Evolutionary conservation across 1,139 yeast genomes (phyloP).

Genomic region (Candida buenavistaensis): DNA sequence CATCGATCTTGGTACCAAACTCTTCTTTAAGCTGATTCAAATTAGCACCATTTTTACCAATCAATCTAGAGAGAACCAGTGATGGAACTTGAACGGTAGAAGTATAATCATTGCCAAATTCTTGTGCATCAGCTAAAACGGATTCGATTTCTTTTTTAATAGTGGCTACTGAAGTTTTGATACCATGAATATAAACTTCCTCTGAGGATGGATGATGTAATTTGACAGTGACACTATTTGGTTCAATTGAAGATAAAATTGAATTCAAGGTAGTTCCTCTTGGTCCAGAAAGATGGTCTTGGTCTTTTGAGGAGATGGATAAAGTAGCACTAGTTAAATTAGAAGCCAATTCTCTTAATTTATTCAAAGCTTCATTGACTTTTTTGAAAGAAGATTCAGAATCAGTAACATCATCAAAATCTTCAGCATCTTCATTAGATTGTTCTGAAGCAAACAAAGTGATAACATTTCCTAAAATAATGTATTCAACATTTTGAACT

Average conservation of each 20-base stretch:
- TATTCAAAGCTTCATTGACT: constrained; percentile 52
- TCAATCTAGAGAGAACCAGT: constrained; percentile 69
- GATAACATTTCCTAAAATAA: constrained; percentile 49
- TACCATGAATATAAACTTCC: constrained; percentile 64
- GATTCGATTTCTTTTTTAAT: constrained; percentile 54
- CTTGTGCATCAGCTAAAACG: constrained; percentile 63
- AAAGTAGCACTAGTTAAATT: constrained; percentile 54
- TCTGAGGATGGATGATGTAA: constrained; percentile 48
- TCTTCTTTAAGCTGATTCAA: constrained; percentile 72
- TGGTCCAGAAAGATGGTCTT: constrained; percentile 58
- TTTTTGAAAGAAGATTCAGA: constrained; percentile 34
- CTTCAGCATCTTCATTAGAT: constrained; percentile 33
- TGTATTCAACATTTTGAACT: constrained; percentile 51
- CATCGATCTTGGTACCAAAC: constrained; percentile 76
- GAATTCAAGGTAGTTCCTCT: constrained; percentile 56
- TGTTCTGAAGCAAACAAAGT: constrained; percentile 34
- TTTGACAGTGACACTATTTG: constrained; percentile 40
- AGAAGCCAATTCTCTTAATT: constrained; percentile 59
- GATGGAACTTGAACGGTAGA: constrained; percentile 63
- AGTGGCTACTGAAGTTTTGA: constrained; percentile 53
- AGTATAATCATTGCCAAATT: constrained; percentile 59
- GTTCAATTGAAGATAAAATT: constrained; percentile 40
- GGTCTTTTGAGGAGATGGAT: constrained; percentile 55
- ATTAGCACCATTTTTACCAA: constrained; percentile 86
- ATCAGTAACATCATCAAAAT: constrained; percentile 37